These are phyloP conservation scores for Pseudocercospora eumusae DNA, from an alignment of 2,329 filamentous ascomycete genomes.

Conservation along the genomic window DNA sequence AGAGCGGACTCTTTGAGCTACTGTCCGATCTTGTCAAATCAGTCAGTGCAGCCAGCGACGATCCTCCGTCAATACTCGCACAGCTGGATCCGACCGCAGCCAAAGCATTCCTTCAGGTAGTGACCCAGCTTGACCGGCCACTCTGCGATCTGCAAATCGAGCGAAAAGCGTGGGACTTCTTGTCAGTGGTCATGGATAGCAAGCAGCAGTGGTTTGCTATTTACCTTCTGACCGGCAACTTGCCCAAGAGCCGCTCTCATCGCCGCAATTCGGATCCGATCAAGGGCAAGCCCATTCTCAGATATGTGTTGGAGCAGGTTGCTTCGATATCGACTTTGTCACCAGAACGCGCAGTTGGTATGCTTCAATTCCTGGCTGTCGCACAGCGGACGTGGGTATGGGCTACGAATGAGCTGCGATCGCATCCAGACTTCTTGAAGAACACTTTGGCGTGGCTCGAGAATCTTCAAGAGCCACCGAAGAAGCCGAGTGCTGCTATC, in stretches of 20 bases:
- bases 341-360: slow-evolving; percentile 66
- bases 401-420: slow-evolving; percentile 78
- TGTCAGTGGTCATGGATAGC: slow-evolving; percentile 82
- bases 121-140: slow-evolving; percentile 76
- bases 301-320: slow-evolving; percentile 70
- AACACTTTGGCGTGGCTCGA: slow-evolving; percentile 71
- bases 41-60: slow-evolving; percentile 49
- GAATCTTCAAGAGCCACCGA: slow-evolving; percentile 54
- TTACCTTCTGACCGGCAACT: slow-evolving; percentile 84
- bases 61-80: slow-evolving; percentile 90
- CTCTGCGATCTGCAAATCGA: slow-evolving; percentile 66
- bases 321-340: slow-evolving; percentile 63
- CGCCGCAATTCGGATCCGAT: slow-evolving; percentile 54
- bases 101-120: slow-evolving; percentile 76
- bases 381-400: slow-evolving; percentile 96
- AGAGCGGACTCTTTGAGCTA: slow-evolving; percentile 26
- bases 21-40: slow-evolving; percentile 30
- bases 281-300: slow-evolving; percentile 67
- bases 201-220: slow-evolving; percentile 96
- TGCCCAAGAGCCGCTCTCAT: slow-evolving; percentile 67
- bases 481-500: slow-evolving; percentile 32
- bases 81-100: slow-evolving; percentile 81
- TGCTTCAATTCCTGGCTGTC: slow-evolving; percentile 82
- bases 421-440: slow-evolving; percentile 71
- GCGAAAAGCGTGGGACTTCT: slow-evolving; percentile 76